Percentiles rank a stretch among this genome's conserved stretches.
Evolutionary conservation across 305 asterid genomes (phyloP).

Genomic region (Solanum hybrid): DNA sequence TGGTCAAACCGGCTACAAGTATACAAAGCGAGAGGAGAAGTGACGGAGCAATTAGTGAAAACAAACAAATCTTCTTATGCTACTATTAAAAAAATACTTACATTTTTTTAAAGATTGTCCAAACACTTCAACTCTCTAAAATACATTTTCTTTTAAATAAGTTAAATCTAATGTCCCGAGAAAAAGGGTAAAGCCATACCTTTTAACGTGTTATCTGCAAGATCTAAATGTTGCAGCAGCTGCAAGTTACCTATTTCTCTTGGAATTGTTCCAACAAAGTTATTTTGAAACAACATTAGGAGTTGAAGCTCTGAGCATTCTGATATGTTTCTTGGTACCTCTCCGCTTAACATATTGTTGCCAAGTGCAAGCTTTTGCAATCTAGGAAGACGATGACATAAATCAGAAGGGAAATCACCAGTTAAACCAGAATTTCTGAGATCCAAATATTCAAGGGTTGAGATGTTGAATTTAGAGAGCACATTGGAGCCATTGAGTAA

Average conservation of each 20-base stretch:
- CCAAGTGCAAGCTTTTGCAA: neutral
- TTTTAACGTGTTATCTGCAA: constrained; percentile 20
- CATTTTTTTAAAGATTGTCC: neutral
- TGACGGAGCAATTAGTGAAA: neutral
- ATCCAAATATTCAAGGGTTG: neutral
- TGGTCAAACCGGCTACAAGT: neutral
- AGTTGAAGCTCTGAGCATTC: constrained; percentile 1
- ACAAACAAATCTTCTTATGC: neutral
- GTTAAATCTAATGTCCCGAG: neutral
- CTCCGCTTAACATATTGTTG: neutral
- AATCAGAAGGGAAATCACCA: constrained; percentile 7
- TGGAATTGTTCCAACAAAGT: constrained; percentile 20
- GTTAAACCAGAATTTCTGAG: neutral
- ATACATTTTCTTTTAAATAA: neutral
- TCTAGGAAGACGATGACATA: neutral
- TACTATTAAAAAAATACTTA: neutral
- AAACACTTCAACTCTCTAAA: neutral
- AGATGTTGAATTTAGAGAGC: neutral
- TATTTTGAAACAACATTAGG: neutral
- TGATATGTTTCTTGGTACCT: constrained; percentile 2
- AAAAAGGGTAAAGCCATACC: neutral
- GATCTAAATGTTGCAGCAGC: constrained; percentile 13
- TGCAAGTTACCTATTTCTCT: constrained; percentile 30
- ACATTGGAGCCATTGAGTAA: neutral
- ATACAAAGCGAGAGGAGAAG: neutral